Evolutionary conservation across 768 basidiomycete genomes (phyloP), one percentile per base, ranked within the genome.

Genomic region (Galerina marginata): DNA sequence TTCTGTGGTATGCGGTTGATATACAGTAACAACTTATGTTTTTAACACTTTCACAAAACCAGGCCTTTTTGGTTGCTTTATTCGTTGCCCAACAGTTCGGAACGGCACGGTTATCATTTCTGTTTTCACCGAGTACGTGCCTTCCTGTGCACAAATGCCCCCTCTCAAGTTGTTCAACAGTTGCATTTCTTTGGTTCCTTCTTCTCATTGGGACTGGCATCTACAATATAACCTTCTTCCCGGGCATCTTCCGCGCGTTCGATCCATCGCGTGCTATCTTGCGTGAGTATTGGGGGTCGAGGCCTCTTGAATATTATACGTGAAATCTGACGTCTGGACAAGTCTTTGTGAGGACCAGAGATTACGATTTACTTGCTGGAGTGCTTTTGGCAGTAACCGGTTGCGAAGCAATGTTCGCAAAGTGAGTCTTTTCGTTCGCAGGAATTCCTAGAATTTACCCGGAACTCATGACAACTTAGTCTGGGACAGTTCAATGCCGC

Each of bases 381-480:
- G 79, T 91, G 1, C 73, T 91, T 6, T 81, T 91, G 1, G 81
- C 85, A 1, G 62, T 90, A n/a, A 91, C 90, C 0, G 90, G 90
- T 0, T 86, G 83, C 64, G 89, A 90, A 68, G 87, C 86, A 1
- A 74, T 88, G 48, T 88, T 88, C 70, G 87, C 88, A 11, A 88
- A 88, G 86, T 87, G 48, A 29, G 81, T 74, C 7, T 29, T 16
- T 20, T 45, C 23, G 42, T 9, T 10, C 11, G 29, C 4, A n/a
- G 33, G 11, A 26, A 9, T n/a, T 5, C n/a, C 14, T 48, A 6
- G 16, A 37, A 54, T 49, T 39, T 43, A 40, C 54, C 58, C 10
- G 29, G 7, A 33, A 33, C 16, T 29, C 5, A 44, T 46, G 9
- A 23, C 12, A 3, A 39, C 7, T 20, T 62, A 88, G 86, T 61